Base-by-base conservation (phyloP, 192 early-diverging fungal species). In the Borealophlyctis nickersoniae region DNA sequence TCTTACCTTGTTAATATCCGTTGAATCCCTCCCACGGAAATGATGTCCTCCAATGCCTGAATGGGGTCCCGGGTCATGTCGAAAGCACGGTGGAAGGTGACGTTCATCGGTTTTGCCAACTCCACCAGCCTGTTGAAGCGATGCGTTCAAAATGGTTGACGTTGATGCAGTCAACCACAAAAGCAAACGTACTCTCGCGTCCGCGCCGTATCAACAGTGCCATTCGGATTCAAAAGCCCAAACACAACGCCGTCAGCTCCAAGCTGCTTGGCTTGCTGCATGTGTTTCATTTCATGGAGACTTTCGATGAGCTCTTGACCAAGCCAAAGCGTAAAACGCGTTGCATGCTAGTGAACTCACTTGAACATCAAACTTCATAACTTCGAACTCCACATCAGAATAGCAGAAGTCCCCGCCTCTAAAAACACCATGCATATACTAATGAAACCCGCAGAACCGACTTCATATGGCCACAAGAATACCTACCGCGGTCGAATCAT, bases 81-180 rank as follows among this genome's bases (percentile, higher is more conserved):
- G 61, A 89, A 89, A 2, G 87, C 87, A 33, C 87, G 70, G 61
- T 89, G 87, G 52, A 87, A 89, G 7, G 86, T 88, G 1, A 89
- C 86, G 72, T 72, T 36, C 74, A 87, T 71, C 13, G 84, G 82
- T 16, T 63, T 39, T 23, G 84, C 76, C 24, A 81, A 58, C 14
- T 80, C 64, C 14, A 83, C 81, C 26, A 87, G 70, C 39, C 69
- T 34, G 16, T 16, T 52, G 7, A 70, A 52, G n/a, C n/a, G 28
- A n/a, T 45, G 9, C 26, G 27, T 49, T 31, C 45, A 66, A 11
- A 64, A 48, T 23, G 62, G 16, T 22, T 69, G 5, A 13, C 16
- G 31, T 23, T 5, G 4, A 28, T 13, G 22, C 19, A 23, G 31
- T 30, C n/a, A 13, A 49, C 31, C 7, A 22, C 13, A 36, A n/a